Conservation (phyloP, 2,329 filamentous ascomycete genomes). For the Fusarium albosuccineum region DNA sequence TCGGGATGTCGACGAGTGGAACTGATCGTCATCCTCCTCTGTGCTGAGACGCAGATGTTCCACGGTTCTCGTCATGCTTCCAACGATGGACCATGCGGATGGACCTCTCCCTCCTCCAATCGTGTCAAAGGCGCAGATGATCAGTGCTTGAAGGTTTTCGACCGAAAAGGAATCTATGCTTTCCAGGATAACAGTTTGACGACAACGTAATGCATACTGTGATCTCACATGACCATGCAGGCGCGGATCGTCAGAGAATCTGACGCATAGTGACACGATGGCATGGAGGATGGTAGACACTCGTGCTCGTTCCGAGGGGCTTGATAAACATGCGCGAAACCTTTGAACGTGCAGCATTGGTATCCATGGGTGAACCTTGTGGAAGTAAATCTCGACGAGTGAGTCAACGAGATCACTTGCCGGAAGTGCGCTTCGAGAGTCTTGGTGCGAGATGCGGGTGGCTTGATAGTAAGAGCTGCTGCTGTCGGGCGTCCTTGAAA, state of each 20-base stretch:
- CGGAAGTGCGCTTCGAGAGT: constrained; percentile 17
- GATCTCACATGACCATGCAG: constrained; percentile 41
- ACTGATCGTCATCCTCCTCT: constrained; percentile 49
- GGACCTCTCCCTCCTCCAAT: constrained; percentile 52
- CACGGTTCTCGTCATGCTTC: constrained; percentile 55
- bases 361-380: constrained; percentile 55
- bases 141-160: constrained; percentile 51
- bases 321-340: constrained; percentile 34
- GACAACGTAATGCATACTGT: constrained; percentile 48
- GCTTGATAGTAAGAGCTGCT: background rate
- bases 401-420: constrained; percentile 51
- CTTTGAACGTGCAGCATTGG: constrained; percentile 44
- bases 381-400: constrained; percentile 53
- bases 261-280: constrained; percentile 48
- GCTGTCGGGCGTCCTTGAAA: background rate
- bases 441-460: too few species aligned
- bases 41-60: constrained; percentile 54
- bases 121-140: constrained; percentile 53
- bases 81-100: constrained; percentile 55
- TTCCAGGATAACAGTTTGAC: constrained; percentile 48
- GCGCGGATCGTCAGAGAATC: constrained; percentile 44
- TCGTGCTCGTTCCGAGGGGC: constrained; percentile 27
- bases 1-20: constrained; percentile 35
- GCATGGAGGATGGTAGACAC: constrained; percentile 53
- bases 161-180: constrained; percentile 53